Evolutionary conservation across 2,329 filamentous ascomycete species (phyloP), one percentile per base, ranked within the genome.

Genomic region (Seiridium unicorne): DNA sequence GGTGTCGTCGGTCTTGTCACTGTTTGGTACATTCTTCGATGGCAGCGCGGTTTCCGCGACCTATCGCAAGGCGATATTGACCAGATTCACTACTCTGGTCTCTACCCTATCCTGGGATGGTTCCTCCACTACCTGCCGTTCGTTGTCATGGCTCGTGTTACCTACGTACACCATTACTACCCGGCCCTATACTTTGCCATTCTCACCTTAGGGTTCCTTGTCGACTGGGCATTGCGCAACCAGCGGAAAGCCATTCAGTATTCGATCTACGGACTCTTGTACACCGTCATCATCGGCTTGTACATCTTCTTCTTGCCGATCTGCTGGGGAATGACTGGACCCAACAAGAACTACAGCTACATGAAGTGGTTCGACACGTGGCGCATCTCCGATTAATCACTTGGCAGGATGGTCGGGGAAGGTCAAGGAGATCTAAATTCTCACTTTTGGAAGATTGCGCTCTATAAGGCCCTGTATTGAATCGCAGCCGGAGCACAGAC

Each of bases 141-240:
- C 77, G 86, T 97, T 70, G 87, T 95, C 72, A 99, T 99, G 96
- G 95, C 93, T 9, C 92, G 95, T 83, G 95, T 99, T 62, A 99
- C 95, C 13, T 99, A 99, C 72, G 95, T 99, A 58, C 95, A 99
- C 76, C 95, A 99, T 80, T 99, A 99, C 82, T 99, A 98, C 76
- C 95, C 95, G 9, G 95, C 95, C 8, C 86, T 99, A 9, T 99
- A 98, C 81, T 99, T 98, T 75, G 93, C 95, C 69, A 97, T 99
- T 65, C 81, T 99, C 51, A 87, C 86, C 13, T 87, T 93, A 63
- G 94, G 93, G 58, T 99, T 99, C 83, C 84, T 93, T 66, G 78
- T 91, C 59, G 93, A 98, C 75, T 98, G 92, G 89, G 81, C 89
- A 64, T 86, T 92, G 51, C 84, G 88, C 65, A 88, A 84, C 69